Base-by-base conservation (phyloP, 345 rosid genomes). In the Hibiscus syriacus region DNA sequence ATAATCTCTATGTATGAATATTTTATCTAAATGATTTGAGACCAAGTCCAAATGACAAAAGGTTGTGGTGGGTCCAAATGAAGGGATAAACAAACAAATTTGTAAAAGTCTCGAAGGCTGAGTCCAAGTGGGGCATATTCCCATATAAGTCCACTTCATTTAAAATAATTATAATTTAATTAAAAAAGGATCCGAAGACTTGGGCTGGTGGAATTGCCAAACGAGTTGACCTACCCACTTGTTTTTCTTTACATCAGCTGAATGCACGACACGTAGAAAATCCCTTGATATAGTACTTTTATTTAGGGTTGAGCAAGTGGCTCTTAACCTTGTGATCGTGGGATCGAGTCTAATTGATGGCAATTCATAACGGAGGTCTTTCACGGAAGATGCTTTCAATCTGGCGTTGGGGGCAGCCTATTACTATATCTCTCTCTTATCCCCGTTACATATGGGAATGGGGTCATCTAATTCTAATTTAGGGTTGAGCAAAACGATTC, bases 101-200 rank as follows among this genome's bases (percentile, higher is more conserved):
- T 64, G 36, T 26, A 34, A n/a, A n/a, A n/a, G n/a, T n/a, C 20
- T 64, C 16, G 66, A 61, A 61, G 66, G 49, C 49, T 22, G 66
- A 12, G 29, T 61, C 32, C 2, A 12, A 5, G 49, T 38, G 66
- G 49, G 48, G 12, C 34, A 7, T 11, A 14, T 43, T 8, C 53
- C 36, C 17, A n/a, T 20, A 17, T 6, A 26, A 23, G 38, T 11
- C 34, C 67, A 57, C 62, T 56, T 16, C 19, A 20, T 20, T 52
- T 20, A 9, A 20, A 20, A 27, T 5, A 55, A 55, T 43, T 14
- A 45, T 17, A n/a, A 48, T n/a, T 48, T 4, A n/a, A 48, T 48
- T n/a, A 0, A 3, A n/a, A 17, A 29, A 9, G 1, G 13, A 2
- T 0, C 7, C 5, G 20, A n/a, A 56, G 32, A 55, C 32, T 25